Conservation (phyloP, 306 rosid species). For the Lagenaria siceraria region DNA sequence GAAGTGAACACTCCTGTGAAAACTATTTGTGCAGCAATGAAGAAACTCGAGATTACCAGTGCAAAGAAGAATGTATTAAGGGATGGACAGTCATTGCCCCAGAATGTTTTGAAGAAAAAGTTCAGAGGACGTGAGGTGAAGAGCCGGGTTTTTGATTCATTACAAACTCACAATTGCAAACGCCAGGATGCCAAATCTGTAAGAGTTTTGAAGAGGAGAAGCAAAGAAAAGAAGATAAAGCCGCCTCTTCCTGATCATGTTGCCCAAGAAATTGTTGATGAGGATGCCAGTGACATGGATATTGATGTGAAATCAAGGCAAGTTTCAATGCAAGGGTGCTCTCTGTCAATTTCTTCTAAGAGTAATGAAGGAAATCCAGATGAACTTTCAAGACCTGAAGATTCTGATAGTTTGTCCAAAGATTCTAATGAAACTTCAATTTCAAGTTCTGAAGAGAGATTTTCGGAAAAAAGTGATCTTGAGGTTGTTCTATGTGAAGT, state of each 20-base stretch:
- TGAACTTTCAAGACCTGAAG: constrained; percentile 10
- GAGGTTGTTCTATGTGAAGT: not conserved
- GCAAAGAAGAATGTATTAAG: constrained; percentile 40
- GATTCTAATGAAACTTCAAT: constrained; percentile 15
- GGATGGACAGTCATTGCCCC: constrained; percentile 26
- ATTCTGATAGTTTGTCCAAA: constrained; percentile 15
- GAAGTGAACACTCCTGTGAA: constrained; percentile 44
- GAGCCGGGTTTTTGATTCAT: constrained; percentile 71
- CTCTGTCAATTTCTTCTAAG: constrained; percentile 19
- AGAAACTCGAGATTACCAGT: constrained; percentile 51
- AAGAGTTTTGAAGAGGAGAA: constrained; percentile 32
- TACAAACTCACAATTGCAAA: constrained; percentile 29
- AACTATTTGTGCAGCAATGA: constrained; percentile 58
- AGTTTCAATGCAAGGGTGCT: constrained; percentile 30
- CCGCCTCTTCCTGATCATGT: constrained; percentile 16
- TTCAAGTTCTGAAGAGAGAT: constrained; percentile 16
- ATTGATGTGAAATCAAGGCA: constrained; percentile 42
- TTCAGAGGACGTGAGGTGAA: constrained; percentile 65
- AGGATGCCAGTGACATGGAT: constrained; percentile 47
- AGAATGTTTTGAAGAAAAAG: constrained; percentile 32
- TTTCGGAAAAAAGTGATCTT: not conserved
- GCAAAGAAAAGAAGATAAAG: constrained; percentile 18
- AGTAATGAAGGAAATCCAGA: not conserved
- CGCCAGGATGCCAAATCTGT: constrained; percentile 23
- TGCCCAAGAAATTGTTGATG: constrained; percentile 13